These are phyloP conservation scores for Macrolepiota dolichaula DNA, from an alignment of 768 basidiomycete genomes.

Conservation along the genomic window DNA sequence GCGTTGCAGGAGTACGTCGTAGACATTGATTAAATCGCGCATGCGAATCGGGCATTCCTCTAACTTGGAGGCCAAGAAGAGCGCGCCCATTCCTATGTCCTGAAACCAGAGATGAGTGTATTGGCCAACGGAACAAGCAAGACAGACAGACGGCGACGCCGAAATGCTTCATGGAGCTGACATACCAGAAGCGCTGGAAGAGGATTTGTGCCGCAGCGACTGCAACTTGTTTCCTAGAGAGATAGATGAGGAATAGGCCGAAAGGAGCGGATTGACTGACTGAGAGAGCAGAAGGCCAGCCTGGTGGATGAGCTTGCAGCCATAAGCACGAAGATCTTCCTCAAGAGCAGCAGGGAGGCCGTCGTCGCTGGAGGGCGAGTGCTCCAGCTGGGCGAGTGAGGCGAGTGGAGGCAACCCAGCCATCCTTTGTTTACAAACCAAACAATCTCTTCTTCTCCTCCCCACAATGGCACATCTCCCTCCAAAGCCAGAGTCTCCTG, in stretches of 20 bases:
- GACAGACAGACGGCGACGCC: constrained; percentile 74
- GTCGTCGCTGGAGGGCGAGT: constrained; percentile 79
- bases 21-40: constrained; percentile 92
- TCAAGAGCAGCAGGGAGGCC: constrained; percentile 80
- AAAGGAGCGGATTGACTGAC: constrained; percentile 42
- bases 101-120: constrained; percentile 24
- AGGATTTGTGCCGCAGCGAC: constrained; percentile 95
- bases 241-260: not conserved
- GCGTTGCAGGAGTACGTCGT: constrained; percentile 84
- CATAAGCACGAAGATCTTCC: constrained; percentile 84
- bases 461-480: constrained; percentile 30
- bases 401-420: constrained; percentile 73
- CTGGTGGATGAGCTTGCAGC: constrained; percentile 93
- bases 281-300: constrained; percentile 89
- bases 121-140: not conserved
- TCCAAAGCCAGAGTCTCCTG: constrained; percentile 26
- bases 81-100: constrained; percentile 88
- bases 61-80: constrained; percentile 86
- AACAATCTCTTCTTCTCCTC: constrained; percentile 3
- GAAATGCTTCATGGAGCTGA: constrained; percentile 92
- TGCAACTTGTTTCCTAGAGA: constrained; percentile 88
- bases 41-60: constrained; percentile 91
- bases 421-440: constrained; percentile 27
- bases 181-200: constrained; percentile 96
- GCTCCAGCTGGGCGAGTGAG: constrained; percentile 71